Percentiles rank a stretch among this genome's conserved stretches.
Conservation (phyloP, 208 protist species). For the Trypanosomatidae sp. region DNA sequence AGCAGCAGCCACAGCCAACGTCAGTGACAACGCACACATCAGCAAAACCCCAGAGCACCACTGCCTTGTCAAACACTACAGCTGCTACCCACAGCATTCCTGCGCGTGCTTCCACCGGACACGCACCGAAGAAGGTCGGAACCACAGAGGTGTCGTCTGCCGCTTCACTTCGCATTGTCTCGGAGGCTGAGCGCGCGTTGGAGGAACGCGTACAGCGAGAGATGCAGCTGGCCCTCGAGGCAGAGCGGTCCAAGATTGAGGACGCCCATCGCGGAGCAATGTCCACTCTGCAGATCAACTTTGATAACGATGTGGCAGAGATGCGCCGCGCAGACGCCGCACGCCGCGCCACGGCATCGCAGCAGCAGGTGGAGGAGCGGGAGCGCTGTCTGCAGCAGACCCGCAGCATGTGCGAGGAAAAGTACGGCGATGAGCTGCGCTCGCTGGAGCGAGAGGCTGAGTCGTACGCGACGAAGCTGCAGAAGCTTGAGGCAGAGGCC, state of each 20-base stretch:
- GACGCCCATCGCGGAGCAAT: conserved; percentile 36
- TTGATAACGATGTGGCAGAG: conserved; percentile 51
- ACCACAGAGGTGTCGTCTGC: not conserved
- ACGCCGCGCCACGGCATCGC: conserved; percentile 21
- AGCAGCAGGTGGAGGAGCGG: conserved; percentile 18
- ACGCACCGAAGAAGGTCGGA: not conserved
- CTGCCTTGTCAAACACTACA: not conserved
- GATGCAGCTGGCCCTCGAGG: conserved; percentile 36
- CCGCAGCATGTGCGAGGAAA: conserved; percentile 35
- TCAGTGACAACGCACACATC: not conserved
- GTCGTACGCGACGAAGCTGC: conserved; percentile 28
- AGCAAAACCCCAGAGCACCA: not conserved
- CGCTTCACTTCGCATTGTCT: conserved; percentile 44
- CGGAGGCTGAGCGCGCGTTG: conserved; percentile 73
- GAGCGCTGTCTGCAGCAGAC: conserved; percentile 28
- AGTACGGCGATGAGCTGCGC: conserved; percentile 41
- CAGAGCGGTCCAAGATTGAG: conserved; percentile 48
- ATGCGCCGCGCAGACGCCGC: conserved; percentile 30
- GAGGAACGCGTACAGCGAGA: conserved; percentile 72
- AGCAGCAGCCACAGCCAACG: not conserved
- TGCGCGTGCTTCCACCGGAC: too few species aligned
- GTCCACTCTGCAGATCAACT: conserved; percentile 33
- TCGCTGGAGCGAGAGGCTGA: conserved; percentile 37
- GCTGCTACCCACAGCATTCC: not conserved
- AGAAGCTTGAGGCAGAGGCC: conserved; percentile 33